A percentile compares a stretch with the other conserved stretches of the same genome.
phyloP scores from a whole-genome alignment of 768 basidiomycete species.

The Rhizopogon vesiculosus region DNA sequence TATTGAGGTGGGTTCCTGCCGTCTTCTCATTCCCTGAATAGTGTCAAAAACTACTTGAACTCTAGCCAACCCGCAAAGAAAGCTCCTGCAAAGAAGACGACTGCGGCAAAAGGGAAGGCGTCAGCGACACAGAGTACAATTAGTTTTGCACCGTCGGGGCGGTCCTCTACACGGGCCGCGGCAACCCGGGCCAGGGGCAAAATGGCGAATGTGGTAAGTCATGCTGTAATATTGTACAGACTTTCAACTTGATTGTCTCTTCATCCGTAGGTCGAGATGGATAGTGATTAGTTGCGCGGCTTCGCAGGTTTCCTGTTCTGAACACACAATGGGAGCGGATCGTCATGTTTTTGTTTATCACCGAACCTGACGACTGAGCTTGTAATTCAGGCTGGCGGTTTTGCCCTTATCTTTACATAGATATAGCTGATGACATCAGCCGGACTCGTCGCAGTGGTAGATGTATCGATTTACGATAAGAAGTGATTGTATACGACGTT shows the following conservation, averaged over 20 bases:
- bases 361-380: not conserved
- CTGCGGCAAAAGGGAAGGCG: conserved; percentile 28
- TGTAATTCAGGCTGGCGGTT: too few species aligned
- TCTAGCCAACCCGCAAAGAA: conserved; percentile 44
- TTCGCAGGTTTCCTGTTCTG: not conserved
- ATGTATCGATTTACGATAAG: too few species aligned
- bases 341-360: not conserved
- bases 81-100: conserved; percentile 44
- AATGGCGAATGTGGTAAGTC: conserved; percentile 44
- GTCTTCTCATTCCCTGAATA: conserved; percentile 16
- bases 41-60: conserved; percentile 10
- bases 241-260: not conserved
- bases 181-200: conserved; percentile 64
- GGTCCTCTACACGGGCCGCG: conserved; percentile 57
- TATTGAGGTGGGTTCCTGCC: conserved; percentile 47
- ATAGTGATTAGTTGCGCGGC: conserved; percentile 20
- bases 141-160: conserved; percentile 57
- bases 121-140: conserved; percentile 47
- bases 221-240: not conserved
- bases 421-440: not conserved
- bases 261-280: conserved; percentile 13
- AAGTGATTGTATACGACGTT: too few species aligned
- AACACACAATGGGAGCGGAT: too few species aligned
- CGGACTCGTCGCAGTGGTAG: too few species aligned
- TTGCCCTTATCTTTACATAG: too few species aligned